Conservation (phyloP, 2,329 filamentous ascomycete genomes). For the Fusarium hostae region DNA sequence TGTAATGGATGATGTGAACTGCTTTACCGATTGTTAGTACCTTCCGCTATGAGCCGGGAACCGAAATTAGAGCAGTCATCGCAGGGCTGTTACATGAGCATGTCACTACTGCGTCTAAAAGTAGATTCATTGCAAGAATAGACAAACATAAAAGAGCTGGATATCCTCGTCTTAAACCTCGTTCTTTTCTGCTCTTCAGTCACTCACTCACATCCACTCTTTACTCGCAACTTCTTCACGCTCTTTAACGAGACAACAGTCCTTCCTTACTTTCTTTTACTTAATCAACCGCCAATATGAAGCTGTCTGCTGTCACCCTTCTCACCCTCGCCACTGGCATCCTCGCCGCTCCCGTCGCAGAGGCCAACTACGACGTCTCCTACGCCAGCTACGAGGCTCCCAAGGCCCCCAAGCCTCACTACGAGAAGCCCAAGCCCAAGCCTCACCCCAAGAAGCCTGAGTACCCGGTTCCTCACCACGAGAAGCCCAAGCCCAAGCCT, state of each 20-base stretch:
- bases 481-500: conserved; percentile 2
- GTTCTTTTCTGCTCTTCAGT: conserved; percentile 8
- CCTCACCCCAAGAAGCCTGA: conserved; percentile 15
- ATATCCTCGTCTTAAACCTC: background rate
- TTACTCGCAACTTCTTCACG: conserved; percentile 14
- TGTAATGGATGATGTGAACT: background rate
- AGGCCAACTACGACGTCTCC: conserved; percentile 19
- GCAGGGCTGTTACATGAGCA: background rate
- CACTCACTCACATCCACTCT: conserved; percentile 16
- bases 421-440: conserved; percentile 9
- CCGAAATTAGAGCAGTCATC: background rate
- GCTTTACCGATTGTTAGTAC: background rate
- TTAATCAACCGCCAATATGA: conserved; percentile 15
- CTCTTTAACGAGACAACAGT: background rate
- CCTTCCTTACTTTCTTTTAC: background rate
- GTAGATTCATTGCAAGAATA: background rate
- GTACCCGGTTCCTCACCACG: background rate
- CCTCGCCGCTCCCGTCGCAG: conserved; percentile 25
- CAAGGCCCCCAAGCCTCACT: conserved; percentile 9
- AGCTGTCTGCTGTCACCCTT: conserved; percentile 33
- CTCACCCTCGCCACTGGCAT: conserved; percentile 32
- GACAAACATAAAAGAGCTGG: conserved; percentile 12
- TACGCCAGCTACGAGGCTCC: conserved; percentile 18
- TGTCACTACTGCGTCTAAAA: background rate
- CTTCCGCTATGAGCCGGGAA: background rate